Evolutionary conservation across 495 filamentous ascomycete genomes (phyloP).

Genomic region (Tuber borchii): DNA sequence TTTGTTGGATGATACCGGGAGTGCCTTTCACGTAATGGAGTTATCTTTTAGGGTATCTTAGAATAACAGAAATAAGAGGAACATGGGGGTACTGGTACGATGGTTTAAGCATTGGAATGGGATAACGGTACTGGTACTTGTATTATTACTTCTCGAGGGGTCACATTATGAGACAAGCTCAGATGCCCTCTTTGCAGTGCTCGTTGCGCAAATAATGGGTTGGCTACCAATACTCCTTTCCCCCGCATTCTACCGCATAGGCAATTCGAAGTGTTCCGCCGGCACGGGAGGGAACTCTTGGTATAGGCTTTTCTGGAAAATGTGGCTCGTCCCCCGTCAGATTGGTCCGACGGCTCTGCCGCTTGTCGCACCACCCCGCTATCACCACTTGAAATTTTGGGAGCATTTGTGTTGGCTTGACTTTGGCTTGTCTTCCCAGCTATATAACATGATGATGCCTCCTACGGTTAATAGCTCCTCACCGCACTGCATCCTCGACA

Average conservation of each 20-base stretch:
- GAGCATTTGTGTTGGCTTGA: neutral
- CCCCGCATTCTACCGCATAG: neutral
- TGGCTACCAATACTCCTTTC: neutral
- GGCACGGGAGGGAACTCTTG: too few species aligned
- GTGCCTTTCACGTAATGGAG: neutral
- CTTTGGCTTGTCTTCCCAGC: neutral
- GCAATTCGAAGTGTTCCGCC: too few species aligned
- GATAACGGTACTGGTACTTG: neutral
- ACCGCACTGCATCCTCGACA: slow-evolving; percentile 17
- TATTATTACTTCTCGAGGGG: neutral
- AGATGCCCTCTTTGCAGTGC: neutral
- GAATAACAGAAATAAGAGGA: neutral
- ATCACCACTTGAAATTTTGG: neutral
- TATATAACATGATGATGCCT: slow-evolving; percentile 20
- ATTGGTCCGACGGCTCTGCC: neutral
- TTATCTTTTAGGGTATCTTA: neutral
- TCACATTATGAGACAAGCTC: neutral
- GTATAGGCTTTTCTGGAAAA: neutral
- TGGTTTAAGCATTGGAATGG: neutral
- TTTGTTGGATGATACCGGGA: too few species aligned
- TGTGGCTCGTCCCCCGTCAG: neutral
- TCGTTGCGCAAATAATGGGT: neutral
- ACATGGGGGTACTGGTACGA: neutral
- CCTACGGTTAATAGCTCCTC: slow-evolving; percentile 10
- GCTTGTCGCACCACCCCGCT: neutral